These are phyloP conservation scores for Trichosporon sp. DNA, from an alignment of 1,284 basidiomycete genomes.

Conservation along the genomic window DNA sequence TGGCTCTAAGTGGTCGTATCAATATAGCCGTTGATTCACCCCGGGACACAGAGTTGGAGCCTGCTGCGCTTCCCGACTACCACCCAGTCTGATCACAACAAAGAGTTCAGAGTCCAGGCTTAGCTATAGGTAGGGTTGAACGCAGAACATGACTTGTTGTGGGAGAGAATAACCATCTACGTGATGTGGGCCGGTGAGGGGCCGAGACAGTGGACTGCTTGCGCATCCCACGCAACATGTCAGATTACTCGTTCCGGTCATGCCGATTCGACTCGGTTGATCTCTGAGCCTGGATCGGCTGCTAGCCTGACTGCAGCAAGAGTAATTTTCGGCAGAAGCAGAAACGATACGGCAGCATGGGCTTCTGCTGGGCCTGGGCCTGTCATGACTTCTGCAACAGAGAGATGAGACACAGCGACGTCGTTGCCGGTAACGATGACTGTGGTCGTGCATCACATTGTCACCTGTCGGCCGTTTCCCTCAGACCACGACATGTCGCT, in stretches of 20 bases:
- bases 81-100: too few species aligned
- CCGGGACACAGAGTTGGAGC: not conserved
- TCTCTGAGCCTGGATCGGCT: not conserved
- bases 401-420: not conserved
- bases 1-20: too few species aligned
- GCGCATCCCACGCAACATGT: not conserved
- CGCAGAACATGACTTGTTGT: not conserved
- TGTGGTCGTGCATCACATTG: not conserved
- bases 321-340: not conserved
- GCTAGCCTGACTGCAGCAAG: not conserved
- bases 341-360: too few species aligned
- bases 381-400: not conserved
- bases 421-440: not conserved
- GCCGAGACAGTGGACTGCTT: not conserved
- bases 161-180: not conserved
- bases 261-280: not conserved
- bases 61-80: not conserved
- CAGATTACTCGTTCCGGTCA: conserved; percentile 1
- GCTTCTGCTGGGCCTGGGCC: not conserved
- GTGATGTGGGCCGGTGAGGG: not conserved
- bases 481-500: too few species aligned
- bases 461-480: too few species aligned
- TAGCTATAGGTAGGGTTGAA: not conserved
- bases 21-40: not conserved
- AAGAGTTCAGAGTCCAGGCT: not conserved